Evolutionary conservation across 164 flowering plant species (phyloP).

Genomic region (Tetrastigma voinierianum): DNA sequence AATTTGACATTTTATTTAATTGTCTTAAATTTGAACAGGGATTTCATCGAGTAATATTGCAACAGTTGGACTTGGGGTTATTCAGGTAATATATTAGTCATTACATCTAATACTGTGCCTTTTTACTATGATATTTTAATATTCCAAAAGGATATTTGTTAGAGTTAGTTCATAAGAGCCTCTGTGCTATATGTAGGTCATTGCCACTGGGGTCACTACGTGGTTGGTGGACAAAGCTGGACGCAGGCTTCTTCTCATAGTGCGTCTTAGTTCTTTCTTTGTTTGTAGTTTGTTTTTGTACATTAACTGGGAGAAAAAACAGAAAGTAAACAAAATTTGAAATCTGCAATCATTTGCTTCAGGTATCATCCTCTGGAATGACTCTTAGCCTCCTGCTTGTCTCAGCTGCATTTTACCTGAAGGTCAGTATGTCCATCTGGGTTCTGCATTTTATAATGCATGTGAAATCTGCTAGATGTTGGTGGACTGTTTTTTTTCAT

Average conservation of each 20-base stretch:
- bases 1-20: not conserved
- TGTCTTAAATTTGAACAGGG: slow-evolving; percentile 22
- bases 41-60: slow-evolving; percentile 35
- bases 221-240: slow-evolving; percentile 51
- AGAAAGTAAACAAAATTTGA: not conserved
- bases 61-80: slow-evolving; percentile 36
- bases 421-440: slow-evolving; percentile 23
- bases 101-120: not conserved
- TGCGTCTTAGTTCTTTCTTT: slow-evolving; percentile 15
- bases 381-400: slow-evolving; percentile 39
- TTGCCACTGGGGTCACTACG: slow-evolving; percentile 36
- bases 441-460: not conserved
- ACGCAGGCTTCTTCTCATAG: slow-evolving; percentile 46
- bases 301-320: not conserved
- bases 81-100: slow-evolving; percentile 27
- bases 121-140: not conserved
- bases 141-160: slow-evolving; percentile 1
- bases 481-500: not conserved
- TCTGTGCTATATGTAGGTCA: slow-evolving; percentile 21
- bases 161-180: not conserved
- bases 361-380: slow-evolving; percentile 39
- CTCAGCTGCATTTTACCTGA: slow-evolving; percentile 37
- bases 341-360: slow-evolving; percentile 1
- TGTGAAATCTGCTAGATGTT: not conserved
- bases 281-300: not conserved